A percentile compares a stretch with the other conserved stretches of the same genome.
phyloP scores from a whole-genome alignment of 495 filamentous ascomycete species.

The Xylaria sp. region DNA sequence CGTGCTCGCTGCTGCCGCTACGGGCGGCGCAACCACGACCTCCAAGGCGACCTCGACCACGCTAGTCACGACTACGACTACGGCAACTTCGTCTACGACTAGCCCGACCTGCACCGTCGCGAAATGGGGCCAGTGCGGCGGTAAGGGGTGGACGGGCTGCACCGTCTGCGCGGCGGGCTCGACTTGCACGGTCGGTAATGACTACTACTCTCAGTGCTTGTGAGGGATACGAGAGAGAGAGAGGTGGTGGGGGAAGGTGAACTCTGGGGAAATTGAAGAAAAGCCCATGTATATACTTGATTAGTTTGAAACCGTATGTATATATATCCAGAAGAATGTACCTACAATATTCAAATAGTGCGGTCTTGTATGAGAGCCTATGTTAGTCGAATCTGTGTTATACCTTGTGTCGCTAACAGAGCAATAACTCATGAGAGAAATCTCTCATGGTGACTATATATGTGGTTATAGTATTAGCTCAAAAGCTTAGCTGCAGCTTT shows the following conservation, averaged over 20 bases:
- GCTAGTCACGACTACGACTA: neutral
- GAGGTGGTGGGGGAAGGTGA: neutral
- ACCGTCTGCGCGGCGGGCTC: constrained; percentile 43
- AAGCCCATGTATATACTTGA: neutral
- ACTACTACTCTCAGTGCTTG: constrained; percentile 52
- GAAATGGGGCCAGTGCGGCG: constrained; percentile 55
- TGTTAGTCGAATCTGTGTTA: neutral
- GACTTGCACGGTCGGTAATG: constrained; percentile 45
- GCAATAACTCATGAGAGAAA: neutral
- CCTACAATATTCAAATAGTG: neutral
- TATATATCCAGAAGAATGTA: neutral
- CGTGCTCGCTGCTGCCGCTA: constrained; percentile 34
- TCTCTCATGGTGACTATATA: neutral
- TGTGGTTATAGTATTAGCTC: neutral
- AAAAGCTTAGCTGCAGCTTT: neutral
- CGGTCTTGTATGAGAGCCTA: neutral
- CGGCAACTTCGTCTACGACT: neutral
- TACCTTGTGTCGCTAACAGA: neutral
- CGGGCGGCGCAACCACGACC: neutral
- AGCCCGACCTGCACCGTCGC: constrained; percentile 32
- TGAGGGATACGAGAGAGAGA: too few relatives aligned
- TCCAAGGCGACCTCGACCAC: neutral
- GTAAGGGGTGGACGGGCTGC: constrained; percentile 48
- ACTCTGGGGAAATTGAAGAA: neutral
- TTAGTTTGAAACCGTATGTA: neutral